These are phyloP conservation scores for Bruguiera parviflora DNA, from an alignment of 345 rosid species.

Conservation along the genomic window DNA sequence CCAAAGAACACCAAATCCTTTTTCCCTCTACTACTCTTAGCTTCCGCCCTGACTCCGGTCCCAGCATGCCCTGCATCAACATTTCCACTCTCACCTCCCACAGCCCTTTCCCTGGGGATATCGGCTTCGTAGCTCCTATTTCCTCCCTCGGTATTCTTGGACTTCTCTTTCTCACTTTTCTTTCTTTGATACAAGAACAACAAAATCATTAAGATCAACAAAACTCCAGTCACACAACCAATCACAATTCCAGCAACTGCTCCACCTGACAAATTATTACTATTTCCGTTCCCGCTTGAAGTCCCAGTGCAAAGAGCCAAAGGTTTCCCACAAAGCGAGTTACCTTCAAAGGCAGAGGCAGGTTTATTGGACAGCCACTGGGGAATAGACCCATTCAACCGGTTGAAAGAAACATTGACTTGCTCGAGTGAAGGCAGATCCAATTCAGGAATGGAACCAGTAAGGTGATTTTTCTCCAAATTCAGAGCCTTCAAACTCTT, in stretches of 20 bases:
- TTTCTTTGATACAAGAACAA: conserved; percentile 33
- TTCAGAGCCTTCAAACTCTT: conserved; percentile 32
- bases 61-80: neutral
- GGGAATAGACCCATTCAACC: conserved; percentile 37
- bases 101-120: conserved; percentile 20
- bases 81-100: conserved; percentile 2
- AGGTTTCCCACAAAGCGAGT: conserved; percentile 41
- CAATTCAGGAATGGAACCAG: conserved; percentile 37
- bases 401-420: conserved; percentile 45
- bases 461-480: conserved; percentile 36
- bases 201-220: conserved; percentile 33
- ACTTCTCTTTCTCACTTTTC: conserved; percentile 14
- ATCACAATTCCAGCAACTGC: conserved; percentile 45
- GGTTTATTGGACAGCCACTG: conserved; percentile 20
- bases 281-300: neutral
- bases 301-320: conserved; percentile 32
- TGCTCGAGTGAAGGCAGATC: conserved; percentile 25
- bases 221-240: conserved; percentile 33
- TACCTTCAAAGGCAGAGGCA: conserved; percentile 28
- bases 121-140: conserved; percentile 15
- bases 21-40: conserved; percentile 19
- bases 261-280: conserved; percentile 34
- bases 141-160: conserved; percentile 12
- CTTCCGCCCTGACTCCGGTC: conserved; percentile 12
- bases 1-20: conserved; percentile 41